phyloP scores from a whole-genome alignment of 768 basidiomycete species.

The Naganishia antarctica region DNA sequence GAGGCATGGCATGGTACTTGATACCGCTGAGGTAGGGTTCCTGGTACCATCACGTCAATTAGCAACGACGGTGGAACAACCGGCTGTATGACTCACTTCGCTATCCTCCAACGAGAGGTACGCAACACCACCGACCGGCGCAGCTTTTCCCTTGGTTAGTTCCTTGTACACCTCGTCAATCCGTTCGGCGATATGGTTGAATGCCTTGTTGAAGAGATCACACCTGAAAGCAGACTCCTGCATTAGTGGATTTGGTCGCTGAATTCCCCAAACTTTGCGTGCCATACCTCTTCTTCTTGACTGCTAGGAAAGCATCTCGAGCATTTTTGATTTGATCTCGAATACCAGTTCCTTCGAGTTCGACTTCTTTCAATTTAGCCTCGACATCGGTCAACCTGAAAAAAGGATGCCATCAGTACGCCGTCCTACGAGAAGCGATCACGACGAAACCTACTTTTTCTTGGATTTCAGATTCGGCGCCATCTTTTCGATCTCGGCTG shows the following conservation, averaged over 20 bases:
- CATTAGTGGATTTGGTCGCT: not conserved
- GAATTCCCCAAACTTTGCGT: not conserved
- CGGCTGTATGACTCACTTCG: slow-evolving; percentile 59
- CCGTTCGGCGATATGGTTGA: slow-evolving; percentile 86
- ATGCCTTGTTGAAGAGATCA: slow-evolving; percentile 91
- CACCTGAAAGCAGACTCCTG: slow-evolving; percentile 52
- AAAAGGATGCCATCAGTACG: slow-evolving; percentile 56
- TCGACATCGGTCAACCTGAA: slow-evolving; percentile 52
- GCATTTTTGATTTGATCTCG: slow-evolving; percentile 82
- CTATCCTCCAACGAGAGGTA: slow-evolving; percentile 93
- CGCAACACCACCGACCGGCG: slow-evolving; percentile 92
- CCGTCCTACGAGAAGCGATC: not conserved
- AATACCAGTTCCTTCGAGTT: slow-evolving; percentile 86
- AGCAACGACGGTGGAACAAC: not conserved
- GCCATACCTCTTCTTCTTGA: slow-evolving; percentile 71
- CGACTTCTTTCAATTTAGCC: slow-evolving; percentile 75
- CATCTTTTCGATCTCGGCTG: slow-evolving; percentile 80
- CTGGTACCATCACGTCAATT: slow-evolving; percentile 48
- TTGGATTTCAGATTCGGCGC: slow-evolving; percentile 96
- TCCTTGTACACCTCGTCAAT: slow-evolving; percentile 98
- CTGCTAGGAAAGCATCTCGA: slow-evolving; percentile 83
- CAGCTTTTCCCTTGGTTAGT: slow-evolving; percentile 87
- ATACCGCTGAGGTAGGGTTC: slow-evolving; percentile 82
- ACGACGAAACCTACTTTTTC: slow-evolving; percentile 60
- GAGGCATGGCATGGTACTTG: slow-evolving; percentile 99